Evolutionary conservation across 306 rosid species (phyloP), one percentile per base, ranked within the genome.

Genomic region (Malus orientalis): DNA sequence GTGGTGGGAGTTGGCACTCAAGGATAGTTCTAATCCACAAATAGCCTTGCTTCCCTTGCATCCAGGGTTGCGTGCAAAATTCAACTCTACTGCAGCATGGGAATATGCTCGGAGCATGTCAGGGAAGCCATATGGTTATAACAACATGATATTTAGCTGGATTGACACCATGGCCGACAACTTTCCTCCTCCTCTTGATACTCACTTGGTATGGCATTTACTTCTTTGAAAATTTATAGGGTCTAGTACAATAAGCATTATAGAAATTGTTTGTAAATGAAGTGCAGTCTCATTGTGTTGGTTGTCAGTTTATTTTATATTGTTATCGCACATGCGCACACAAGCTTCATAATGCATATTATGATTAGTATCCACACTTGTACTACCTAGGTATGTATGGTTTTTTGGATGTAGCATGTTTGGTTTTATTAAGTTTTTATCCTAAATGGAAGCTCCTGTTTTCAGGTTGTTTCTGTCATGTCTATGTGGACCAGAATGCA

Each of bases 121-220:
- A 20, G 97, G 98, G 79, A 95, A 92, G 89, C 98, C 98, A 78
- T 95, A 95, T 85, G 98, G 98, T 79, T 95, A 92, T 83, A 97
- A 95, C 76, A 95, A 95, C 84, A 95, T 95, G 98, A 95, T 95
- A 78, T 95, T 95, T 80, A 95, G 98, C 87, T 95, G 98, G 98
- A 95, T 95, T 78, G 98, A 95, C 86, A 95, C 98, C 12, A 84
- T 92, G 81, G 78, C 95, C 3, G 98, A 95, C 79, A 95, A 95
- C 89, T 95, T 87, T 86, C 98, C 98, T 74, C 98, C 98, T 69
- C 98, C 98, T 89, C 98, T 95, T 90, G 98, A 95, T 92, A 96
- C 98, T 90, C 96, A 95, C 96, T 90, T 92, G 97, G 97, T 95
- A 88, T 38, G 68, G 23, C 63, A 22, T 70, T 51, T 69, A 45